Evolutionary conservation across 225 moss, liverwort and hornwort species (phyloP).

Genomic region (Polytrichum commune): DNA sequence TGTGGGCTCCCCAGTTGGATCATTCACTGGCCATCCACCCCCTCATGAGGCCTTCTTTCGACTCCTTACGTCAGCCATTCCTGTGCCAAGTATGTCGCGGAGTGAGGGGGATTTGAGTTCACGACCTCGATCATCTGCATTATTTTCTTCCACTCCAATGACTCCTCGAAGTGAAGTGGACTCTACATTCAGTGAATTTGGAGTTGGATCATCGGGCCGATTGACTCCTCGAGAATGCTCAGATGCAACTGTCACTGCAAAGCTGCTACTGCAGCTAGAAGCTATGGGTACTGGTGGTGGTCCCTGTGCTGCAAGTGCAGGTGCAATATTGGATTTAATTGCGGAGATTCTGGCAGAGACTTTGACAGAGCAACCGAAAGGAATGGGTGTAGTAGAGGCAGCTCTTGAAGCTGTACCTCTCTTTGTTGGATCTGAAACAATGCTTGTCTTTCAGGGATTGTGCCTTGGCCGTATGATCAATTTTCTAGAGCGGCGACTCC

Average conservation of each 20-base stretch:
- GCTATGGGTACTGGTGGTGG: slow-evolving; percentile 70
- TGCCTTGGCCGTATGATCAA: slow-evolving; percentile 91
- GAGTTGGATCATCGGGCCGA: slow-evolving; percentile 48
- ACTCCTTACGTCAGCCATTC: slow-evolving; percentile 56
- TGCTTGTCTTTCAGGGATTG: slow-evolving; percentile 88
- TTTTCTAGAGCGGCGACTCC: slow-evolving; percentile 73
- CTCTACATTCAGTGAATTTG: slow-evolving; percentile 51
- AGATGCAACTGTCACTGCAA: slow-evolving; percentile 59
- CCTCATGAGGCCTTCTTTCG: slow-evolving; percentile 60
- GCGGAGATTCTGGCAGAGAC: slow-evolving; percentile 91
- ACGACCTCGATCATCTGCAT: slow-evolving; percentile 46
- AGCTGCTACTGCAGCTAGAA: slow-evolving; percentile 71
- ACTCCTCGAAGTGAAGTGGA: slow-evolving; percentile 61
- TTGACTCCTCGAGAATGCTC: slow-evolving; percentile 57
- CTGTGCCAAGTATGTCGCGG: slow-evolving; percentile 27
- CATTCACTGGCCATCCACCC: slow-evolving; percentile 50
- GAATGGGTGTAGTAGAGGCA: slow-evolving; percentile 69
- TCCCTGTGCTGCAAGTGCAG: slow-evolving; percentile 70
- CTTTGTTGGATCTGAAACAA: slow-evolving; percentile 67
- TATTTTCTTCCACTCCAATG: slow-evolving; percentile 44
- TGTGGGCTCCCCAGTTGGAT: slow-evolving; percentile 41
- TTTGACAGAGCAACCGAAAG: slow-evolving; percentile 77
- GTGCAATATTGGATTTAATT: slow-evolving; percentile 85
- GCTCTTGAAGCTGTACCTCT: slow-evolving; percentile 91
- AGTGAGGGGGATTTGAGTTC: slow-evolving; percentile 69